A percentile compares a stretch with the other conserved stretches of the same genome.
Conservation (phyloP, 2,329 filamentous ascomycete genomes). For the Helotiales sp. region DNA sequence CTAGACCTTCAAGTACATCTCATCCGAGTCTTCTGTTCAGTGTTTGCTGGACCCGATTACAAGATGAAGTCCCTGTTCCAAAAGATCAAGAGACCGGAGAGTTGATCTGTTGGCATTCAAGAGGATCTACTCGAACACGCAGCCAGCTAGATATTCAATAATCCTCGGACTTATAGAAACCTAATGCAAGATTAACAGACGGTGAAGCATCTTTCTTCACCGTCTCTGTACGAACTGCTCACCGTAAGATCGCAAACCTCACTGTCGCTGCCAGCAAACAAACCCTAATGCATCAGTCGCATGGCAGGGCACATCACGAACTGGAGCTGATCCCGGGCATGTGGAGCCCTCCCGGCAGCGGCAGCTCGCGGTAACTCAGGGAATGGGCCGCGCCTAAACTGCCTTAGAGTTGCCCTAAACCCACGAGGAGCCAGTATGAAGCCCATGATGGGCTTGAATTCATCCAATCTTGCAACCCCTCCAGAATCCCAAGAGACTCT, state of each 20-base stretch:
- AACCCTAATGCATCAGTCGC: background rate
- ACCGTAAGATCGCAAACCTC: conserved; percentile 1
- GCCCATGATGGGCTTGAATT: background rate
- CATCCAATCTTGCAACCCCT: background rate
- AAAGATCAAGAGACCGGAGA: background rate
- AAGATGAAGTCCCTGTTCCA: background rate
- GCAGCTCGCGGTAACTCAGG: conserved; percentile 3
- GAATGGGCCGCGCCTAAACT: background rate
- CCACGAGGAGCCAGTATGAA: too few relatives aligned
- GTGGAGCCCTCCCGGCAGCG: conserved; percentile 2
- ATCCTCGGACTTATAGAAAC: background rate
- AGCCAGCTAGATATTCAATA: background rate
- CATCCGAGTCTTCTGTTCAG: background rate
- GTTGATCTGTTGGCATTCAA: background rate
- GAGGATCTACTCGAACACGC: background rate
- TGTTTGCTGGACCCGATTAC: background rate
- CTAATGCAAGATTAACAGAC: conserved; percentile 10
- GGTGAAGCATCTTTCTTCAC: background rate
- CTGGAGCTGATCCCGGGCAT: background rate
- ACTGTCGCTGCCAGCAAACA: conserved; percentile 8
- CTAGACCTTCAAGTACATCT: too few relatives aligned
- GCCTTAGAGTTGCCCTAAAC: background rate
- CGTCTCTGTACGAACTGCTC: conserved; percentile 5
- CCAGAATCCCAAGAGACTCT: background rate
- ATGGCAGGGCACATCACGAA: background rate